Evolutionary conservation across 1,139 yeast genomes (phyloP).

Genomic region (Hemisphaericaspora xylofermentans): DNA sequence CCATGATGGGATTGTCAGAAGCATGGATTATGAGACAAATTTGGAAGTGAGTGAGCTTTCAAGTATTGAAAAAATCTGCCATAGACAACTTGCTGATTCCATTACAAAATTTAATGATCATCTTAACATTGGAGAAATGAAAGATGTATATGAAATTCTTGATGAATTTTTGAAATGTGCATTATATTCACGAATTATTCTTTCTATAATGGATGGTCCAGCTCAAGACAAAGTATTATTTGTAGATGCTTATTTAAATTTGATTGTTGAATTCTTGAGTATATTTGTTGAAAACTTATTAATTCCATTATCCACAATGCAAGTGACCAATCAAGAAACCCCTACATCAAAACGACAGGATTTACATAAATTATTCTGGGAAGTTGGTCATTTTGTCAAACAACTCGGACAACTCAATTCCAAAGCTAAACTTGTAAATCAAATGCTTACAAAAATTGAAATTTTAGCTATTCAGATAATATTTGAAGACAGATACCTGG

Average conservation of each 20-base stretch:
- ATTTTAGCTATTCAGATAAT: conserved; percentile 6
- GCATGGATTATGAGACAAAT: background rate
- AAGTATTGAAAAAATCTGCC: conserved; percentile 3
- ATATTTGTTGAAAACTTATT: conserved; percentile 32
- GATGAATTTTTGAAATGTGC: conserved; percentile 23
- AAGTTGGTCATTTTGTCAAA: conserved; percentile 8
- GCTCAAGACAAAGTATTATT: conserved; percentile 42
- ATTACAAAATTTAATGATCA: background rate
- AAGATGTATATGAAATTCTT: background rate
- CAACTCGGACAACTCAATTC: conserved; percentile 8
- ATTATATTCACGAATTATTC: conserved; percentile 38
- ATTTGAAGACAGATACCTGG: conserved; percentile 9
- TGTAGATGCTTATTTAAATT: conserved; percentile 43
- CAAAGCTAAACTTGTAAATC: conserved; percentile 9
- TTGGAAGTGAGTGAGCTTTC: conserved; percentile 1
- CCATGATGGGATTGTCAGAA: background rate
- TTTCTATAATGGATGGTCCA: conserved; percentile 40
- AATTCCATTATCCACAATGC: conserved; percentile 16
- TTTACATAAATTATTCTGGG: conserved; percentile 4
- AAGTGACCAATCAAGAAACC: background rate
- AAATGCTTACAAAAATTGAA: conserved; percentile 12
- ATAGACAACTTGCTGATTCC: background rate
- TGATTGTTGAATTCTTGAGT: conserved; percentile 37
- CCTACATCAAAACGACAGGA: background rate
- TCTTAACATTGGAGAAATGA: background rate